phyloP scores from a whole-genome alignment of 108 stramenopile genomes.

The Skeletonema menzelii region DNA sequence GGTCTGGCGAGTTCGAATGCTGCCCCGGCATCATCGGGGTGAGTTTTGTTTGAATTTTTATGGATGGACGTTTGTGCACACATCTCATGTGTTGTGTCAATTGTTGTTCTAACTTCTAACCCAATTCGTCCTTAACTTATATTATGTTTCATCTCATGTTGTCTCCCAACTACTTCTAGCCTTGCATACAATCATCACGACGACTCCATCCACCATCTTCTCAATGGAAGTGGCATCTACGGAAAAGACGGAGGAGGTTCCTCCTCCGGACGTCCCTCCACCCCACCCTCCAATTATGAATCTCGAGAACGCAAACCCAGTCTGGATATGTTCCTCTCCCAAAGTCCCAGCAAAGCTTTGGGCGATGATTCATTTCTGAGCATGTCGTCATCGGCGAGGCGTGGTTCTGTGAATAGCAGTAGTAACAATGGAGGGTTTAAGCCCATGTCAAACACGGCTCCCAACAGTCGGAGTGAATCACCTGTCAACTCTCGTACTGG shows the following conservation, averaged over 20 bases:
- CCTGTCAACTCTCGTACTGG: conserved; percentile 12
- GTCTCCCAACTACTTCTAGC: conserved; percentile 4
- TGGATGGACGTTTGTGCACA: not conserved
- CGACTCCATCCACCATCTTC: conserved; percentile 42
- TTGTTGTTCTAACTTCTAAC: not conserved
- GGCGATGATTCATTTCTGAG: conserved; percentile 74
- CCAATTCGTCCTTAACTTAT: conserved; percentile 1
- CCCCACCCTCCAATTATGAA: conserved; percentile 15
- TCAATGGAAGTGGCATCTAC: conserved; percentile 42
- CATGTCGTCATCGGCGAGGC: not conserved
- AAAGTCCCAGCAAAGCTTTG: conserved; percentile 77
- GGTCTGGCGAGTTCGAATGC: not conserved
- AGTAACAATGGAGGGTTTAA: conserved; percentile 3
- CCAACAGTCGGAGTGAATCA: conserved; percentile 44
- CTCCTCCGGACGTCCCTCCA: conserved; percentile 10
- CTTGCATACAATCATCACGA: conserved; percentile 8
- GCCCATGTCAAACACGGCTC: conserved; percentile 38
- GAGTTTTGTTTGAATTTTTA: not conserved
- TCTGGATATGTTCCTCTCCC: conserved; percentile 77
- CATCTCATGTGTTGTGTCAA: not conserved
- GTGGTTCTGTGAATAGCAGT: not conserved
- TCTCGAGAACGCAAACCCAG: conserved; percentile 57
- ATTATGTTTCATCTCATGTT: conserved; percentile 8
- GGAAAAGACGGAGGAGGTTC: conserved; percentile 16
- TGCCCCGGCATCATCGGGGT: conserved; percentile 10